phyloP scores from a whole-genome alignment of 2,329 filamentous ascomycete species.

The Juglanconis oblonga region DNA sequence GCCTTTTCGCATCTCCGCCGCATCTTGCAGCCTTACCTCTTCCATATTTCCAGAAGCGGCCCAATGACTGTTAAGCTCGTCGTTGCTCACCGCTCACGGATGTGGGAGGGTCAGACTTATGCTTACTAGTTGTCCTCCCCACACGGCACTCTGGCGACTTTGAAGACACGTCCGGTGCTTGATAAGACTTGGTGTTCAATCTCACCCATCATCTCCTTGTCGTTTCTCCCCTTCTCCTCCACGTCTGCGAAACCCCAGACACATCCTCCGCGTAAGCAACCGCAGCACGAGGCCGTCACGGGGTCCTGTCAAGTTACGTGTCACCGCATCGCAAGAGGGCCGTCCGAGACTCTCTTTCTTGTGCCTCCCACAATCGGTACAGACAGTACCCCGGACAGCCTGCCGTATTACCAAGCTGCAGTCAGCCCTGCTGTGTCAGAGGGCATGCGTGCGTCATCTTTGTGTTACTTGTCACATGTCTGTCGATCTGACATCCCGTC shows the following conservation, averaged over 20 bases:
- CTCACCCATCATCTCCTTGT: not conserved
- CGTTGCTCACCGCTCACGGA: no score
- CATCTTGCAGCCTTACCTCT: no score
- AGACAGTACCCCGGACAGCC: not conserved
- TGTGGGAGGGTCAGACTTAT: no score
- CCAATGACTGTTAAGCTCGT: no score
- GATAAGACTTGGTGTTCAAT: not conserved
- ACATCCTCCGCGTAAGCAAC: not conserved
- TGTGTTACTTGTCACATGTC: not conserved
- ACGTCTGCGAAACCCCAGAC: not conserved
- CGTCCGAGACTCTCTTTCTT: not conserved
- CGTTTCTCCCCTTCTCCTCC: not conserved
- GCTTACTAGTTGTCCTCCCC: no score
- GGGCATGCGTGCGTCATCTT: not conserved
- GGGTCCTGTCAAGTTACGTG: not conserved
- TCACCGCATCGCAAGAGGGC: not conserved
- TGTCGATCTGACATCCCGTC: not conserved
- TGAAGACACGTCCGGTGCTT: no score
- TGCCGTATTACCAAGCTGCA: constrained; percentile 22
- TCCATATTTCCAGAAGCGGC: no score
- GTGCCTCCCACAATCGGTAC: no score
- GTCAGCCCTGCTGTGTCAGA: not conserved
- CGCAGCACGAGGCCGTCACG: not conserved
- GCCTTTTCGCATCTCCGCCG: not conserved
- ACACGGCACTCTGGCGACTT: no score